phyloP scores from a whole-genome alignment of 1,284 basidiomycete genomes.

The Ganoderma multipileum region DNA sequence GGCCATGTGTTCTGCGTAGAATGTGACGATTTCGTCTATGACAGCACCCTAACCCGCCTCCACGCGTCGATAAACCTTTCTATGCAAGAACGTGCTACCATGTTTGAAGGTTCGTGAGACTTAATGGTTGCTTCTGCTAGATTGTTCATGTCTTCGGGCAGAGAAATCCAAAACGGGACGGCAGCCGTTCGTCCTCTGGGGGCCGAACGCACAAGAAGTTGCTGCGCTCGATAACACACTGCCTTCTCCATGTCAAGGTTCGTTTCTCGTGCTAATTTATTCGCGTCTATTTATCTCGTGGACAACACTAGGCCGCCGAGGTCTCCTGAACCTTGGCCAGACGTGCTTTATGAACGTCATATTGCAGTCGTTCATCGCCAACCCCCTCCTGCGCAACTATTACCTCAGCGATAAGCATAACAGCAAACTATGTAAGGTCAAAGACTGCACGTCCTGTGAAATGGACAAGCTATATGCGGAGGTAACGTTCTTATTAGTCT shows the following conservation, averaged over 20 bases:
- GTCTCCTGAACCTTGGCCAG: conserved; percentile 91
- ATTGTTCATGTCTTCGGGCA: neutral
- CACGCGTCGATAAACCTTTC: conserved; percentile 47
- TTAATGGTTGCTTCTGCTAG: neutral
- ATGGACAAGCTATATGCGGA: conserved; percentile 93
- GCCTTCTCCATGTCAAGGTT: conserved; percentile 71
- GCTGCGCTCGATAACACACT: conserved; percentile 44
- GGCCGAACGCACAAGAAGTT: conserved; percentile 45
- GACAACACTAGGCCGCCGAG: conserved; percentile 69
- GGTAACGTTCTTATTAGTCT: conserved; percentile 46
- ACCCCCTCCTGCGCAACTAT: conserved; percentile 89
- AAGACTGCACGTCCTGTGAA: conserved; percentile 92
- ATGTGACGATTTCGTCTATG: conserved; percentile 67
- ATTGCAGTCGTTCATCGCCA: conserved; percentile 92
- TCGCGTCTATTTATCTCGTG: neutral
- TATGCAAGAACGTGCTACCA: conserved; percentile 59
- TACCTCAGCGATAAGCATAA: conserved; percentile 92
- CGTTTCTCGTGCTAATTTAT: conserved; percentile 1
- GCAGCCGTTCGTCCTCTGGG: conserved; percentile 55
- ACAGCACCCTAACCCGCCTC: conserved; percentile 49
- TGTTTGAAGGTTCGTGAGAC: conserved; percentile 48
- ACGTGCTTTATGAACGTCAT: conserved; percentile 97
- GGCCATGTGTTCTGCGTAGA: conserved; percentile 64
- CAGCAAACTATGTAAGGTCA: conserved; percentile 67
- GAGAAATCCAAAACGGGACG: conserved; percentile 42